Base-by-base conservation (phyloP, 768 basidiomycete genomes). In the Infundibulicybe gibba region DNA sequence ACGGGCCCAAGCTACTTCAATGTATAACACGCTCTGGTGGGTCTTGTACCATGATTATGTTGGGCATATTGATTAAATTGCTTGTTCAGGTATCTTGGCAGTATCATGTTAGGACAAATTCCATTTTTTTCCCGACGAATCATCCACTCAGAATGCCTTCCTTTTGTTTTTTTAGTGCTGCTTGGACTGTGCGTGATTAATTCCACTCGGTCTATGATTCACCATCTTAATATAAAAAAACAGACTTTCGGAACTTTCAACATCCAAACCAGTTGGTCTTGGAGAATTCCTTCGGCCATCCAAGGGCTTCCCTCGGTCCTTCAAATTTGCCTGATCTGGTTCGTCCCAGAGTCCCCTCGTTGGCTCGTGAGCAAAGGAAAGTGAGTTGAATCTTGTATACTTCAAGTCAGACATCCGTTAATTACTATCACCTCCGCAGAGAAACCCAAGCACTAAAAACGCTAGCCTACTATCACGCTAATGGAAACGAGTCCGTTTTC, bases 271-370 rank as follows among this genome's bases (percentile, higher is more conserved):
- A 71, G 74, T 39, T 87, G 81, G 84, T 66, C 81, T 15, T 90
- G 87, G 87, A 75, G 89, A 47, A 70, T 87, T 45, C 85, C 85
- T 2, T 84, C 83, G 12, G 61, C 79, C 19, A 62, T 86, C 3
- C 84, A 89, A 69, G 79, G 69, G 25, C 53, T 79, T 32, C 83
- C 84, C 6, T 79, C 85, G 0, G 49, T 82, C 40, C 49, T 81
- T 43, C 84, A 88, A 57, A 53, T 89, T 49, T 52, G 65, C 49
- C 61, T 88, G 40, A 67, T 89, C 49, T 76, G 75, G 61, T 76
- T 85, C 57, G 71, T 75, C 5, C 87, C 87, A 32, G 88, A 90
- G 60, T 83, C 81, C 2, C 87, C 89, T 19, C 77, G 87, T 66
- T 90, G 76, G 77, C 66, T 88, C 37, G 57, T 88, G 49, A 77